Base-by-base conservation (phyloP, 108 stramenopile genomes). In the Skeletonema grethae region DNA sequence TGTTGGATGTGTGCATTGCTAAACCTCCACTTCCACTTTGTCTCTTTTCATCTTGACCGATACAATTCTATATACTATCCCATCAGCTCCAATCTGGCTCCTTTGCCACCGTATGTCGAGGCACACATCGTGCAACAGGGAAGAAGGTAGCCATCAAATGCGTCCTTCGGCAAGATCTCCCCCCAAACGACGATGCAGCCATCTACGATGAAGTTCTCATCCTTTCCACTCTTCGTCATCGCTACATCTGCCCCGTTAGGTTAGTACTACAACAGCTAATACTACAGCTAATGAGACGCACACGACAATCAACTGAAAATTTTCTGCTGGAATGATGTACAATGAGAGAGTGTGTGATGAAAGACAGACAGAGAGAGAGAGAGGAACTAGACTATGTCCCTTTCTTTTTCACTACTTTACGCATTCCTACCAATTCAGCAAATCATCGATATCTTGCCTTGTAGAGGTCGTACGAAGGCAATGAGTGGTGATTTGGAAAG, bases 161-260 rank as follows among this genome's bases (percentile, higher is more conserved):
- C 59, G 88, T 93, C 12, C 81, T 86, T 7, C 86, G 91, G 11
- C 88, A 88, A 66, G 82, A 88, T 36, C 74, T 95, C 4, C 87
- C 91, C 32, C 89, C 94, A 22, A 67, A 82, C 2, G 94, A 95
- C 60, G 88, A 90, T 65, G 89, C 88, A 13, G 91, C 90, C 28
- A 91, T 96, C 20, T 88, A 82, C 76, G 88, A 91, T 59, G 96
- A 97, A 86, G 96, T 96, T 20, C 88, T 86, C 35, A 91, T 98
- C 77, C 85, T 97, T 50, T 83, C 91, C 22, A 72, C 82, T 11
- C 79, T 97, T 5, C 73, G 83, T 48, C 97, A 98, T 69, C 90
- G 90, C 16, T 82, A 93, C 77, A 93, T 98, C 46, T 88, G 94
- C 20, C 90, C 90, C 15, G n/a, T n/a, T n/a, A n/a, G n/a, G n/a